phyloP scores from a whole-genome alignment of 306 rosid species.

The Cicer yamashitae region DNA sequence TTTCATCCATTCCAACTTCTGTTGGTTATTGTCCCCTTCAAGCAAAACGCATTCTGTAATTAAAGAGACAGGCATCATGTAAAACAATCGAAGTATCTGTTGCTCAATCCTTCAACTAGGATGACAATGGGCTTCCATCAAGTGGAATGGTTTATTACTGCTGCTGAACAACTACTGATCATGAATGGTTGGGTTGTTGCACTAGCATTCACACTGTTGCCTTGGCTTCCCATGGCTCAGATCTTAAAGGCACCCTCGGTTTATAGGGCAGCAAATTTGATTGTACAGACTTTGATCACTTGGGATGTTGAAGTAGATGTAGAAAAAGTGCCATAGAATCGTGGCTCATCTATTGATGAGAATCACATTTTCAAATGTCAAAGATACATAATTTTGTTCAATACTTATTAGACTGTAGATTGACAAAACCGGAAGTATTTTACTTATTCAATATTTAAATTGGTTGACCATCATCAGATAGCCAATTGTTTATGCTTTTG shows the following conservation, averaged over 20 bases:
- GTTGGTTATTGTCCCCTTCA: constrained; percentile 3
- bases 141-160: constrained; percentile 22
- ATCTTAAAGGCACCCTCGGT: background rate
- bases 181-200: constrained; percentile 31
- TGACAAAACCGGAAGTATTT: background rate
- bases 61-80: constrained; percentile 11
- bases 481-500: background rate
- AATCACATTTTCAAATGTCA: background rate
- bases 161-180: constrained; percentile 19
- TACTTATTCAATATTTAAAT: background rate
- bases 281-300: constrained; percentile 16
- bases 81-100: constrained; percentile 10
- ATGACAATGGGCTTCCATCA: constrained; percentile 5
- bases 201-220: background rate
- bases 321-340: background rate
- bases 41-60: constrained; percentile 1
- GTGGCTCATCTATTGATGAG: background rate
- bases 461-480: background rate
- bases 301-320: background rate
- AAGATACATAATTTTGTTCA: background rate
- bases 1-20: constrained; percentile 26
- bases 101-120: constrained; percentile 34
- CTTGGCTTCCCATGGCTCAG: constrained; percentile 16
- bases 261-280: constrained; percentile 1
- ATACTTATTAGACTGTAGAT: background rate